phyloP scores from a whole-genome alignment of 2,329 filamentous ascomycete species.

The Fusarium devonianum region DNA sequence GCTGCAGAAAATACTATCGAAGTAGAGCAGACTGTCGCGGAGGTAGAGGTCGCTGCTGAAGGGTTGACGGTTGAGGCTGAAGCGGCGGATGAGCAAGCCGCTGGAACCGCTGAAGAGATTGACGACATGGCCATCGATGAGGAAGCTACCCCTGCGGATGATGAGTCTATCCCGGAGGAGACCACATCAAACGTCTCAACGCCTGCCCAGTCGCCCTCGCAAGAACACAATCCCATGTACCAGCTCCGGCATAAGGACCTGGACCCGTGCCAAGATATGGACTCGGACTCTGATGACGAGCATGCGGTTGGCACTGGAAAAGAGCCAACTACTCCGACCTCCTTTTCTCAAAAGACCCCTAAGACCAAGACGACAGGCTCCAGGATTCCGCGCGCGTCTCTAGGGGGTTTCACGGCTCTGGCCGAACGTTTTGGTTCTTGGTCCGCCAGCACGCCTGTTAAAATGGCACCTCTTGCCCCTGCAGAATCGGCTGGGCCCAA shows the following conservation, averaged over 20 bases:
- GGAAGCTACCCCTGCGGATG: slow-evolving; percentile 16
- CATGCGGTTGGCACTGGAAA: slow-evolving; percentile 40
- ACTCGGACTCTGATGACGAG: slow-evolving; percentile 66
- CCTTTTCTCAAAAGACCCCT: slow-evolving; percentile 37
- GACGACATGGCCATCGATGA: slow-evolving; percentile 41
- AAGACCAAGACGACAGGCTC: slow-evolving; percentile 16
- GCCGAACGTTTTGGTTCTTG: slow-evolving; percentile 68
- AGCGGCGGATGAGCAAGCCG: background rate
- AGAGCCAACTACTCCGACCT: slow-evolving; percentile 54
- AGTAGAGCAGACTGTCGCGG: slow-evolving; percentile 3
- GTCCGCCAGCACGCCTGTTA: slow-evolving; percentile 63
- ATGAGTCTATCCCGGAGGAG: slow-evolving; percentile 11
- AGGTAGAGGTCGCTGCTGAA: slow-evolving; percentile 2
- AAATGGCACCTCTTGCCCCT: slow-evolving; percentile 36
- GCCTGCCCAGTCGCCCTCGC: slow-evolving; percentile 22
- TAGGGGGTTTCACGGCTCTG: slow-evolving; percentile 68
- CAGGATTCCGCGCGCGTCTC: slow-evolving; percentile 41
- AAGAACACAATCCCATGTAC: slow-evolving; percentile 39
- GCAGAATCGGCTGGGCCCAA: slow-evolving; percentile 49
- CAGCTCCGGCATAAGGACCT: slow-evolving; percentile 58
- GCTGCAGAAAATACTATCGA: slow-evolving; percentile 16
- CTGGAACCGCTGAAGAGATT: slow-evolving; percentile 25
- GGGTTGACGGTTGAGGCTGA: slow-evolving; percentile 1
- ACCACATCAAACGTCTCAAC: background rate
- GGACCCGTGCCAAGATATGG: slow-evolving; percentile 50